Percentiles rank a stretch among this genome's conserved stretches.
Conservation (phyloP, 1,139 yeast genomes). For the Blastobotrys proliferans region DNA sequence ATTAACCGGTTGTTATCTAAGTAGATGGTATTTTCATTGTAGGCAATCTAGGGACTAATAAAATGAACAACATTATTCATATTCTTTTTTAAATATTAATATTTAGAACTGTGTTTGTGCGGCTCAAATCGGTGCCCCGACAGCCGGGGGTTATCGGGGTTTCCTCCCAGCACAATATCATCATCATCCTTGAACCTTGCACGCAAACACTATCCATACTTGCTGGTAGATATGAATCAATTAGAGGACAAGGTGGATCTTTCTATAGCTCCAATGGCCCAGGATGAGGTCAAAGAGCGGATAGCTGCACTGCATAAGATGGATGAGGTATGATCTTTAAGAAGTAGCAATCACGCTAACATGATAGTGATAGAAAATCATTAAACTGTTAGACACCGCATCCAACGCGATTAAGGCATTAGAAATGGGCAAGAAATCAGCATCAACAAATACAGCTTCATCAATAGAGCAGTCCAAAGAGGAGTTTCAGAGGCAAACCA, state of each 20-base stretch:
- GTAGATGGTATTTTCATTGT: background rate
- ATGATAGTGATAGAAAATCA: slow-evolving; percentile 28
- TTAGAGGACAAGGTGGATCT: slow-evolving; percentile 25
- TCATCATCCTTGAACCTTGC: too few relatives aligned
- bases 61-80: too few relatives aligned
- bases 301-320: slow-evolving; percentile 37
- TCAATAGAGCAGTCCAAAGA: slow-evolving; percentile 31
- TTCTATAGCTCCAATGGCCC: slow-evolving; percentile 28
- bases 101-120: background rate
- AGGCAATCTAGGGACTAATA: too few relatives aligned
- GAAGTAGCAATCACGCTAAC: slow-evolving; percentile 9
- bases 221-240: background rate
- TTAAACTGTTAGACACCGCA: slow-evolving; percentile 38
- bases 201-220: too few relatives aligned
- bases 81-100: too few relatives aligned
- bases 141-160: background rate
- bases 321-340: slow-evolving; percentile 30
- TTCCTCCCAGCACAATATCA: too few relatives aligned
- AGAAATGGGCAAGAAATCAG: slow-evolving; percentile 36
- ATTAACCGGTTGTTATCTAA: background rate
- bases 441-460: slow-evolving; percentile 21
- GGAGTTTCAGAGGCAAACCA: slow-evolving; percentile 32
- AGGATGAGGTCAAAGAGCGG: slow-evolving; percentile 37
- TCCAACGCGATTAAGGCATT: slow-evolving; percentile 39
- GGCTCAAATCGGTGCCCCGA: background rate